These are phyloP conservation scores for Linum trigynum DNA, from an alignment of 345 rosid species.

Conservation along the genomic window DNA sequence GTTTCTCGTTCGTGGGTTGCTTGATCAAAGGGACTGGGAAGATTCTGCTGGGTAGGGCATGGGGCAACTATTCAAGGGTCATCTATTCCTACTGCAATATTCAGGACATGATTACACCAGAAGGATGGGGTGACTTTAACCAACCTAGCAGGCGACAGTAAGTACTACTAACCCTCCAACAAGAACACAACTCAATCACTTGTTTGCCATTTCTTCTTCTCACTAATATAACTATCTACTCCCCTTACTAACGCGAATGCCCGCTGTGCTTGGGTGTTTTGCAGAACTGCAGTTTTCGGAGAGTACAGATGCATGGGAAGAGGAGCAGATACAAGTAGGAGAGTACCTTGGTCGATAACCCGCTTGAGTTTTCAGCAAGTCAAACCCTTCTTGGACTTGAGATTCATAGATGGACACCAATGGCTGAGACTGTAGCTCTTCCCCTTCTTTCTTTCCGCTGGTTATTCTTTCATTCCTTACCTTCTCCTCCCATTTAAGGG, in stretches of 20 bases:
- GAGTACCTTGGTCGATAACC: conserved; percentile 64
- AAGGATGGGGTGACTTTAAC: conserved; percentile 89
- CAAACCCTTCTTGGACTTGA: conserved; percentile 40
- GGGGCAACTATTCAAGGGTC: conserved; percentile 74
- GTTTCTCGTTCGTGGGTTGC: conserved; percentile 78
- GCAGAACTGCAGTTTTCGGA: conserved; percentile 70
- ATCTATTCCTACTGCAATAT: conserved; percentile 65
- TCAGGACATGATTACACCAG: conserved; percentile 49
- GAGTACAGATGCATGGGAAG: conserved; percentile 71
- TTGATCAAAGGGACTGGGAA: conserved; percentile 61
- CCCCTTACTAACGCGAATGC: too few relatives aligned
- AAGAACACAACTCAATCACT: too few relatives aligned
- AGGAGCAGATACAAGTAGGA: conserved; percentile 53
- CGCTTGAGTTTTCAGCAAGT: conserved; percentile 38
- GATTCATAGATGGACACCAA: conserved; percentile 58
- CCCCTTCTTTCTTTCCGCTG: background rate
- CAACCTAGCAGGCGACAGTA: conserved; percentile 47
- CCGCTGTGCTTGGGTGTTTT: background rate
- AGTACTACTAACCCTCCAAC: background rate
- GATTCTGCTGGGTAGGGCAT: conserved; percentile 75
- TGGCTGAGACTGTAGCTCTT: conserved; percentile 59
- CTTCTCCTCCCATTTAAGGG: background rate
- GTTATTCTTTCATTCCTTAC: conserved; percentile 10
- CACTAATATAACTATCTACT: too few relatives aligned
- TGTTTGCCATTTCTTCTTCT: background rate